Conservation (phyloP, 2,329 filamentous ascomycete species). For the Magnaporthiopsis incrustans region DNA sequence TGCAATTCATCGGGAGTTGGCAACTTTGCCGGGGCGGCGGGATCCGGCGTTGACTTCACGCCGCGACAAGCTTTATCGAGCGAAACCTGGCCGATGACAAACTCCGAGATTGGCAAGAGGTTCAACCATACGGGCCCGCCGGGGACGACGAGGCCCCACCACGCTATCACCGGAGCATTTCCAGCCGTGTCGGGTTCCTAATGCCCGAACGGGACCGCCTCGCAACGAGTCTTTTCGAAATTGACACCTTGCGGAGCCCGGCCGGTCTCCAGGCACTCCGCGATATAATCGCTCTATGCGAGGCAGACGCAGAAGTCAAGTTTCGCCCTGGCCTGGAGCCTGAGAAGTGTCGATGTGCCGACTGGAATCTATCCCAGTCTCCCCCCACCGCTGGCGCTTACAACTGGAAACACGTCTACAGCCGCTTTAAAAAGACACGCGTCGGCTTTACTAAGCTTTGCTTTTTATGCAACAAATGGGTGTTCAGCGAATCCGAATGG, state of each 20-base stretch:
- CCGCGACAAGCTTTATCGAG: background rate
- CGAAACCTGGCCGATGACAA: background rate
- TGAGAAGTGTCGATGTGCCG: constrained; percentile 1
- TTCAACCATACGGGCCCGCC: background rate
- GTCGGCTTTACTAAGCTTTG: background rate
- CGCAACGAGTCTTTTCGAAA: constrained; percentile 5
- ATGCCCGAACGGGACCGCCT: constrained; percentile 1
- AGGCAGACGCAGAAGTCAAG: constrained; percentile 6
- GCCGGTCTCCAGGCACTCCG: constrained; percentile 1
- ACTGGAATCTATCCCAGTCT: background rate
- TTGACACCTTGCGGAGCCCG: constrained; percentile 2
- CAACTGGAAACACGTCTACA: background rate
- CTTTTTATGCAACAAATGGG: constrained; percentile 6
- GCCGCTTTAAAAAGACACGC: background rate
- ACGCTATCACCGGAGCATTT: background rate
- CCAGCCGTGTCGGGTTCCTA: background rate
- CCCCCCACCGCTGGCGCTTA: background rate
- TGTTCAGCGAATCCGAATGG: background rate
- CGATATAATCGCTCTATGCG: constrained; percentile 2
- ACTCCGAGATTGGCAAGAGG: background rate
- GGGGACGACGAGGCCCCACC: background rate
- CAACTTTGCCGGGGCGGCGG: background rate
- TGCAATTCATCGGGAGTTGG: constrained; percentile 3
- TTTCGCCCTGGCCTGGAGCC: constrained; percentile 6
- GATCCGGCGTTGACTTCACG: background rate